Evolutionary conservation across 257 asterid species (phyloP), one percentile per base, ranked within the genome.

Genomic region (Ocimum tenuiflorum): DNA sequence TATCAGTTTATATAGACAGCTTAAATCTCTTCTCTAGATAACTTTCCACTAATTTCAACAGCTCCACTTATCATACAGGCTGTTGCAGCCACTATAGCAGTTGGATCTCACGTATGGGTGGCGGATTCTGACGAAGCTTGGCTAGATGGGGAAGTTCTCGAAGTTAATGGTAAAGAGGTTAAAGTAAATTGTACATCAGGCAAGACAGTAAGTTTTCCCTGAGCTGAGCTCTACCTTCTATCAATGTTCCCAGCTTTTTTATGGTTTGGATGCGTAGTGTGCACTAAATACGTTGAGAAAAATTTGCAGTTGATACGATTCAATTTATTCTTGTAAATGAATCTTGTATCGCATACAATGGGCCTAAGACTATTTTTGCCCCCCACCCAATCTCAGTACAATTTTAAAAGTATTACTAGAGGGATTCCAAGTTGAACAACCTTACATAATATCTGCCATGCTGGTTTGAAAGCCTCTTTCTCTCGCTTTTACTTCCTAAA

Each of bases 101-200:
- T 83, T 80, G 99, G 99, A 75, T 87, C 97, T 73, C 95, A 76
- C 64, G 96, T 89, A 72, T 94, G 97, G 99, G 83, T 90, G 71
- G 96, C 82, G 82, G 99, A 92, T 73, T 75, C 90, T 36, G 96
- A 87, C 65, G 86, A 69, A 79, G 94, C 94, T 67, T 94, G 99
- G 99, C 33, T 84, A 78, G 99, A 89, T 71, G 99, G 96, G 69
- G 83, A 75, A 31, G 91, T 85, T 69, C 46, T 74, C 27, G 91
- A 80, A 77, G 79, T 85, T 64, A 79, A 89, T 60, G 91, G 79
- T 33, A 91, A 81, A 65, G 88, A 84, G 74, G 60, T 89, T 72
- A 81, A 71, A 78, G 81, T 94, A 61, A 62, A 68, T 66, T 83
- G 88, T 78, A 67, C 91, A 54, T 84, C 92, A 19, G 97, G 86